Evolutionary conservation across 257 asterid genomes (phyloP).

Genomic region (Solanum corneliomulleri): DNA sequence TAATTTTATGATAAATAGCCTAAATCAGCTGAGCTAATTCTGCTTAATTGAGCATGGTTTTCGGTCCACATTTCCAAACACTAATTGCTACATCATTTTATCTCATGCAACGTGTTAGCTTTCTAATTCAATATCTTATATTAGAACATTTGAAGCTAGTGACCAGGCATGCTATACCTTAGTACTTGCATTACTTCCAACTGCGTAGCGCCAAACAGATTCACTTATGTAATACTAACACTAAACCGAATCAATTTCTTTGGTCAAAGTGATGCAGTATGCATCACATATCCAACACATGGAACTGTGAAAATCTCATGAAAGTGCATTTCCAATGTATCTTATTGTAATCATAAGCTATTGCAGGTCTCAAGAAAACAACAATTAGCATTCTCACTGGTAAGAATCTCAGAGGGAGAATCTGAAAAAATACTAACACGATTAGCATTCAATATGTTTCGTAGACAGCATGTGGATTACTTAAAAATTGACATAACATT

Average conservation of each 20-base stretch:
- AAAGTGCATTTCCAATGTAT: not conserved
- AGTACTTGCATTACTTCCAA: not conserved
- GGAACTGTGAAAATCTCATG: not conserved
- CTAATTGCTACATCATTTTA: not conserved
- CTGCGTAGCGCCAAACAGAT: not conserved
- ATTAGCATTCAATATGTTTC: not conserved
- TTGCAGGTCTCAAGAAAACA: not conserved
- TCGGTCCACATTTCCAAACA: not conserved
- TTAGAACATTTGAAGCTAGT: not conserved
- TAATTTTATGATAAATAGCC: not conserved
- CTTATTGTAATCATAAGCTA: not conserved
- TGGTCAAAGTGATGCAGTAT: not conserved
- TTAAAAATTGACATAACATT: not conserved
- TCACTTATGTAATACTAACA: not conserved
- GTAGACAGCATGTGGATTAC: not conserved
- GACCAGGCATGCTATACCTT: not conserved
- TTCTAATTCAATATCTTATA: not conserved
- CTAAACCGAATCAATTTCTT: not conserved
- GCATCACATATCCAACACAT: not conserved
- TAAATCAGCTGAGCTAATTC: not conserved
- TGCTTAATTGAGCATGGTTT: not conserved
- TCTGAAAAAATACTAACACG: not conserved
- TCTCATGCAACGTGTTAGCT: not conserved
- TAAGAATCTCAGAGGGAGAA: not conserved
- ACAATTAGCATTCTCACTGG: not conserved